These are phyloP conservation scores for Verbena officinalis DNA, from an alignment of 257 asterid species.

Conservation along the genomic window DNA sequence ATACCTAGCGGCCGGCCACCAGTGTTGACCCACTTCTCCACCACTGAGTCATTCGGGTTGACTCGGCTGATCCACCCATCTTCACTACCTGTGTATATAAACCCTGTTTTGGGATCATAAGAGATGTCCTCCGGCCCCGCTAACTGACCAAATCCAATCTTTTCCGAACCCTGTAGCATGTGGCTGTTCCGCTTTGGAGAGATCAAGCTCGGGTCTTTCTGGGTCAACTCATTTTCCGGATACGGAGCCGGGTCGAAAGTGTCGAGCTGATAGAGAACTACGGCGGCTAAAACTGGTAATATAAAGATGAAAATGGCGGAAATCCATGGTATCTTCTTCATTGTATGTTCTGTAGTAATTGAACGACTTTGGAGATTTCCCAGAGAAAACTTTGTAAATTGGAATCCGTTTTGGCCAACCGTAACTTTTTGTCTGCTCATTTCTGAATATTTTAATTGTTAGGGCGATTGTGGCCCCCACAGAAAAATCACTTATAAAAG, in stretches of 20 bases:
- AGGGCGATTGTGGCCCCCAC: too few relatives aligned
- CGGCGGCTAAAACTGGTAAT: slow-evolving; percentile 52
- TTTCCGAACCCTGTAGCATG: slow-evolving; percentile 60
- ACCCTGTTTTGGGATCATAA: slow-evolving; percentile 51
- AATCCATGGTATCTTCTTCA: slow-evolving; percentile 14
- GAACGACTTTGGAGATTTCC: too few relatives aligned
- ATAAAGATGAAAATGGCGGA: slow-evolving; percentile 32
- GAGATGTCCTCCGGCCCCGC: slow-evolving; percentile 79
- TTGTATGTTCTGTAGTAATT: neutral
- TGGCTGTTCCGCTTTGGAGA: slow-evolving; percentile 48
- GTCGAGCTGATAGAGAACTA: slow-evolving; percentile 61
- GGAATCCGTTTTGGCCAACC: too few relatives aligned
- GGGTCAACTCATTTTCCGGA: slow-evolving; percentile 48
- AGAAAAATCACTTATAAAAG: too few relatives aligned
- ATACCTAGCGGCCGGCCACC: slow-evolving; percentile 93
- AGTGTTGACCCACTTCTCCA: slow-evolving; percentile 81
- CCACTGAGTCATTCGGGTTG: slow-evolving; percentile 44
- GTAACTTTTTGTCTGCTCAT: too few relatives aligned
- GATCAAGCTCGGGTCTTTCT: slow-evolving; percentile 24
- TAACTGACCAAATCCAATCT: slow-evolving; percentile 63
- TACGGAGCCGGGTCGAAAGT: slow-evolving; percentile 60
- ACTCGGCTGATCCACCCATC: slow-evolving; percentile 86
- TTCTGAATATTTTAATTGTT: too few relatives aligned
- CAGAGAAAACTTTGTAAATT: too few relatives aligned
- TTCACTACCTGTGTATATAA: slow-evolving; percentile 66